These are phyloP conservation scores for Platanthera guangdongensis DNA, from an alignment of 106 monocot genomes.

Conservation along the genomic window DNA sequence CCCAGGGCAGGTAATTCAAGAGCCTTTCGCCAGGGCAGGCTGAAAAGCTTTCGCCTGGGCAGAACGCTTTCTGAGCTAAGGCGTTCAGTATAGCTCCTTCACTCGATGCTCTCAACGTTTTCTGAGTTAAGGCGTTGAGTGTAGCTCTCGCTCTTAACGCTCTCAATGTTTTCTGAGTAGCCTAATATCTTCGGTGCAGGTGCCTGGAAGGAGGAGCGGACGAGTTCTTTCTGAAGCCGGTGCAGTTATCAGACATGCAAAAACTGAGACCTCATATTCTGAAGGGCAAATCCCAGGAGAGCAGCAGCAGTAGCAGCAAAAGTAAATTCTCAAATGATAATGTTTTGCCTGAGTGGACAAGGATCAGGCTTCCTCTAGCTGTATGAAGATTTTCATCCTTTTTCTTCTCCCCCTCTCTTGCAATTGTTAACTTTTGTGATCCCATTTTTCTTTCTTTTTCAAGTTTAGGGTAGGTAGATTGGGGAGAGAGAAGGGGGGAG, in stretches of 20 bases:
- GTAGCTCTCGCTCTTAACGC: too few relatives aligned
- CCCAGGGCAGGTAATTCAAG: too few relatives aligned
- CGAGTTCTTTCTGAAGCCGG: slow-evolving; percentile 79
- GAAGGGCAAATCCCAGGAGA: slow-evolving; percentile 38
- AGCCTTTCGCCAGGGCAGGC: too few relatives aligned
- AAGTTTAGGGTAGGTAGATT: not conserved
- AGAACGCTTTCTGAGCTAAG: too few relatives aligned
- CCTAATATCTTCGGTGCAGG: slow-evolving; percentile 17
- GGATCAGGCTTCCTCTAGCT: not conserved
- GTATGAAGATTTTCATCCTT: not conserved
- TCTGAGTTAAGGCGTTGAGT: too few relatives aligned
- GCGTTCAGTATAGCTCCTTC: too few relatives aligned
- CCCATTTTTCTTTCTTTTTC: not conserved
- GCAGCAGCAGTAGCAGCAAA: not conserved
- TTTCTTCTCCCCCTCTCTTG: not conserved
- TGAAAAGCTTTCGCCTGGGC: too few relatives aligned
- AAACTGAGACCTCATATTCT: slow-evolving; percentile 54
- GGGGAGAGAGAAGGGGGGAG: not conserved
- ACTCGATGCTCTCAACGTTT: too few relatives aligned
- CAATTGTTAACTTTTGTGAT: not conserved
- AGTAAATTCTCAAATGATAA: not conserved
- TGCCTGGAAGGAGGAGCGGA: slow-evolving; percentile 80
- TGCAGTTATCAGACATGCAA: slow-evolving; percentile 62
- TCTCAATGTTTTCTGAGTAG: too few relatives aligned
- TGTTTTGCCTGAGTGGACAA: not conserved